A percentile compares a stretch with the other conserved stretches of the same genome.
phyloP scores from a whole-genome alignment of 305 asterid species.

The Caryopteris hybrid region DNA sequence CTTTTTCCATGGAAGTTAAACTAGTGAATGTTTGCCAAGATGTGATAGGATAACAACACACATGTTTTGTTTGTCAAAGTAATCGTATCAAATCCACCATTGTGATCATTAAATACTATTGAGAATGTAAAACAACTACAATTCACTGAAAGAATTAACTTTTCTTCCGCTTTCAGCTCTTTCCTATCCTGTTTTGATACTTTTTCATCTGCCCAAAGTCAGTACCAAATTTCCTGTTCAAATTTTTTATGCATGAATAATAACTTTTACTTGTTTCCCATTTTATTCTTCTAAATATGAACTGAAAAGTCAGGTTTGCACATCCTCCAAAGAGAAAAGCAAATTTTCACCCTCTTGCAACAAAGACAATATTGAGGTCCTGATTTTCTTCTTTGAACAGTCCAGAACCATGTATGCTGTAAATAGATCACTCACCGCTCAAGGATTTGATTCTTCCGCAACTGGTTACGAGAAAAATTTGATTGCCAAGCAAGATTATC shows the following conservation, averaged over 20 bases:
- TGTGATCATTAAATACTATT: neutral
- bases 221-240: neutral
- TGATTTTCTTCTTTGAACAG: neutral
- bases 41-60: neutral
- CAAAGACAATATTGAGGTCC: neutral
- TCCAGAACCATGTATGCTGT: neutral
- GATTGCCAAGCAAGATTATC: slow-evolving; percentile 98
- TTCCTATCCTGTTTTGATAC: neutral
- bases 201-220: neutral
- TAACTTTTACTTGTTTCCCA: neutral
- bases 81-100: neutral
- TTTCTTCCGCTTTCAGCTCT: neutral
- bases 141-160: neutral
- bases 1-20: neutral
- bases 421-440: slow-evolving; percentile 57
- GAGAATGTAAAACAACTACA: neutral
- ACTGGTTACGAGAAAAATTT: slow-evolving; percentile 80
- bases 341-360: neutral
- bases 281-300: neutral
- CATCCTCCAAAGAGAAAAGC: neutral
- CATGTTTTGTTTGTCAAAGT: neutral
- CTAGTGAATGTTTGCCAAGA: neutral
- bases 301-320: neutral
- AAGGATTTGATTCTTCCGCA: slow-evolving; percentile 85
- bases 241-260: neutral